Evolutionary conservation across 2,329 filamentous ascomycete species (phyloP), one percentile per base, ranked within the genome.

Genomic region (Pseudocercospora pini-densiflorae): DNA sequence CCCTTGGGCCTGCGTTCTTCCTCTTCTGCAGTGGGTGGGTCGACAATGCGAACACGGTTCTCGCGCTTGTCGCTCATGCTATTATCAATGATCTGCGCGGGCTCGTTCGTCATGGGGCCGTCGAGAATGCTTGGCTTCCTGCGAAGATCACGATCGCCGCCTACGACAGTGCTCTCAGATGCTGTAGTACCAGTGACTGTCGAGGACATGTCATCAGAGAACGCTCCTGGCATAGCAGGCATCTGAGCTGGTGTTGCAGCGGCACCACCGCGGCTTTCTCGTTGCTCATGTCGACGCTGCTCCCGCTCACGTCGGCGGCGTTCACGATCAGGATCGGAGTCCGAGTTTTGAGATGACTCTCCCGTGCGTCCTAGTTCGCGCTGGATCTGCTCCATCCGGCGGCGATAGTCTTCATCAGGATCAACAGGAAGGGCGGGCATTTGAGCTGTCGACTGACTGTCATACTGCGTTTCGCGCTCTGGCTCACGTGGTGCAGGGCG

Each of bases 1-100:
- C 93, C 90, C 78, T 91, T 95, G 70, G 92, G 91, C 47, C 86
- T 85, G 19, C 92, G 90, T 86, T 54, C 84, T 79, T 87, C 85
- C 24, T 93, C 90, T 86, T 66, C 88, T 82, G 61, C 85, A 79
- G 63, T 90, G 1, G 84, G 90, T 1, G 92, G 92, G 5, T 91
- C 90, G 19, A 95, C 91, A 3, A 95, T 85, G 45, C 81, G 80
- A 5, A 85, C 82, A 40, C 80, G 81, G 53, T 76, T 76, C 63
- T 79, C 76, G 3, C 76, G 72, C 64, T 69, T 71, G 36, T 77
- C 76, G 64, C 72, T 75, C 49, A 68, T 65, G 53, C 68, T 73
- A 65, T 77, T 79, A 68, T 77, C 76, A 59, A 77, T 78, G 67
- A 76, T 77, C 63, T 76, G 73, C 16, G 70, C 71, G 6, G 73